These are phyloP conservation scores for Exophiala viscosa DNA, from an alignment of 2,329 filamentous ascomycete genomes.

Conservation along the genomic window DNA sequence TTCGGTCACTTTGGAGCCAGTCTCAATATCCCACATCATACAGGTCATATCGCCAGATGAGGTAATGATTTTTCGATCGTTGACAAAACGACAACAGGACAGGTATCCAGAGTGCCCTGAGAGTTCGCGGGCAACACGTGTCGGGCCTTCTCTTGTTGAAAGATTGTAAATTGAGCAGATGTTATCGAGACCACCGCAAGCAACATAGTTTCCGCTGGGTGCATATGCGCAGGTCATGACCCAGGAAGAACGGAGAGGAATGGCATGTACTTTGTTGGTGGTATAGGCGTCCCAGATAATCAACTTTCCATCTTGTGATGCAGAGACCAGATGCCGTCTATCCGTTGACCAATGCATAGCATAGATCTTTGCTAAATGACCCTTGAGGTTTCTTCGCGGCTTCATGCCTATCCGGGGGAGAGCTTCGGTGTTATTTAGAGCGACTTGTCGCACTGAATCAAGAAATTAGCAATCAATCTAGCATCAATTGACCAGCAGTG, in stretches of 20 bases:
- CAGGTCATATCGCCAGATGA: slow-evolving; percentile 99
- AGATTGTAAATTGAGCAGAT: slow-evolving; percentile 99
- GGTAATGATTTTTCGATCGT: slow-evolving; percentile 94
- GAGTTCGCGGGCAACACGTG: slow-evolving; percentile 88
- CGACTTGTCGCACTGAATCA: slow-evolving; percentile 77
- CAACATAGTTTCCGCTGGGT: slow-evolving; percentile 95
- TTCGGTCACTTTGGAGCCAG: slow-evolving; percentile 92
- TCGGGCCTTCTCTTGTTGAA: slow-evolving; percentile 94
- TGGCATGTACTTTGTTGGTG: slow-evolving; percentile 98
- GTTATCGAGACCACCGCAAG: slow-evolving; percentile 97
- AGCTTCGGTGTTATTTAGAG: slow-evolving; percentile 85
- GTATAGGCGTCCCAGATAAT: slow-evolving; percentile 99
- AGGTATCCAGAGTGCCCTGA: slow-evolving; percentile 97
- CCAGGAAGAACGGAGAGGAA: slow-evolving; percentile 95
- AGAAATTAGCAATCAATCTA: slow-evolving; percentile 27
- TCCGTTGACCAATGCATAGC: slow-evolving; percentile 99
- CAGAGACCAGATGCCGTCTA: slow-evolving; percentile 91
- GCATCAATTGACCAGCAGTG: background rate
- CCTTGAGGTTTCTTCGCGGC: slow-evolving; percentile 93
- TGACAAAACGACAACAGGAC: slow-evolving; percentile 98
- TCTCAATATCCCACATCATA: slow-evolving; percentile 99
- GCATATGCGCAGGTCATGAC: slow-evolving; percentile 99
- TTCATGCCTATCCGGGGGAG: slow-evolving; percentile 96
- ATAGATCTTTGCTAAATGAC: slow-evolving; percentile 98
- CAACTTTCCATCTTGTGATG: slow-evolving; percentile 97